phyloP scores from a whole-genome alignment of 2,329 filamentous ascomycete species.

The Colletotrichum higginsianum region DNA sequence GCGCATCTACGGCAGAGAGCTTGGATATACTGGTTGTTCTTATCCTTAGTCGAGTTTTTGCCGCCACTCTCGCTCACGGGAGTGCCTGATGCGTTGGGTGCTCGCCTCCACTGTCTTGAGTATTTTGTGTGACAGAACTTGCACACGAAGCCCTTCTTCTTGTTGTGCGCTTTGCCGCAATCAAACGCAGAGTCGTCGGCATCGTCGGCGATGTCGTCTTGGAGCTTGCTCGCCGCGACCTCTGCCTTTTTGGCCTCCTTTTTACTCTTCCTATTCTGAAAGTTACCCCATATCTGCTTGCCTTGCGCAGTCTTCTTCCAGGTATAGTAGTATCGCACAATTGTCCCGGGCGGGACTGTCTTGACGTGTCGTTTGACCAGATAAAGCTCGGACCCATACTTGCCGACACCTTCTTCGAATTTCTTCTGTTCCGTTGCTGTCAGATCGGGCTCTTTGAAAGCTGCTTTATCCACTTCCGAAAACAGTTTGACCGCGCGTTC shows the following conservation, averaged over 20 bases:
- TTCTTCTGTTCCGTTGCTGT: constrained; percentile 85
- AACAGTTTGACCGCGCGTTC: constrained; percentile 80
- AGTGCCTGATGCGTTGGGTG: constrained; percentile 82
- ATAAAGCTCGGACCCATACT: constrained; percentile 92
- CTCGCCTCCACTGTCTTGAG: constrained; percentile 92
- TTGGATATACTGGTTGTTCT: constrained; percentile 79
- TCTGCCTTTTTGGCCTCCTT: constrained; percentile 85
- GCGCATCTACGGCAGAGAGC: constrained; percentile 93
- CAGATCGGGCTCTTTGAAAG: constrained; percentile 88
- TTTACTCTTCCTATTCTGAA: constrained; percentile 88
- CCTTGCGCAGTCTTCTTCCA: constrained; percentile 97
- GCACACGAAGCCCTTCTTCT: constrained; percentile 90
- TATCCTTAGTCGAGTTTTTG: constrained; percentile 82
- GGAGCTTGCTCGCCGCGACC: constrained; percentile 80
- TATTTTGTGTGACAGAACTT: constrained; percentile 89
- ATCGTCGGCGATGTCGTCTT: constrained; percentile 93
- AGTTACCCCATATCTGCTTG: constrained; percentile 90
- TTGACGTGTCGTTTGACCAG: constrained; percentile 89
- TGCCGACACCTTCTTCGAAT: constrained; percentile 92
- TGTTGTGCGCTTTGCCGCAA: constrained; percentile 82
- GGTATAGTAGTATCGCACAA: constrained; percentile 95
- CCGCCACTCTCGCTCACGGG: constrained; percentile 75
- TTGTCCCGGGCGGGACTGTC: constrained; percentile 81
- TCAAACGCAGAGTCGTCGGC: constrained; percentile 97
- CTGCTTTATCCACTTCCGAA: constrained; percentile 75